Percentiles rank a stretch among this genome's conserved stretches.
Evolutionary conservation across 768 basidiomycete species (phyloP).

Genomic region (Pleurotus giganteus): DNA sequence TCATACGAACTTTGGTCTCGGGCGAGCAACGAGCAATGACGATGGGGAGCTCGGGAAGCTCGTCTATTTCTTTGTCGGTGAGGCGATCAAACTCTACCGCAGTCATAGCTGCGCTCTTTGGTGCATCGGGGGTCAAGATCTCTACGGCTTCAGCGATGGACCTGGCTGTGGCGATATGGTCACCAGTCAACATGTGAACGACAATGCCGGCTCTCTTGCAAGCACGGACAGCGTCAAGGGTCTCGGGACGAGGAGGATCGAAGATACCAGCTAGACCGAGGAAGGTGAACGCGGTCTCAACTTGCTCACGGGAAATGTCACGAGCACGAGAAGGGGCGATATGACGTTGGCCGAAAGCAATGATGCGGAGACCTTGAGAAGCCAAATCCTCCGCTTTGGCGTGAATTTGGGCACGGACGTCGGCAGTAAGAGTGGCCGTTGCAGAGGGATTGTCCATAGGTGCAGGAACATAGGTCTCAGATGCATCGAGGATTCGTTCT

Average conservation of each 20-base stretch:
- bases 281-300: slow-evolving; percentile 48
- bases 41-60: slow-evolving; percentile 48
- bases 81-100: slow-evolving; percentile 52
- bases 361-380: slow-evolving; percentile 37
- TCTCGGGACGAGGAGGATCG: slow-evolving; percentile 56
- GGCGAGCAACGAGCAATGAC: slow-evolving; percentile 61
- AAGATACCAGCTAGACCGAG: slow-evolving; percentile 53
- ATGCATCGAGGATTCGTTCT: slow-evolving; percentile 49
- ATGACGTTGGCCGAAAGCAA: slow-evolving; percentile 31
- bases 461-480: slow-evolving; percentile 28
- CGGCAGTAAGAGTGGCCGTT: slow-evolving; percentile 26
- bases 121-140: slow-evolving; percentile 39
- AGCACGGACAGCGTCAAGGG: slow-evolving; percentile 46
- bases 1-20: slow-evolving; percentile 53
- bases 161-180: slow-evolving; percentile 49
- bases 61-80: slow-evolving; percentile 48
- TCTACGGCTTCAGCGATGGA: slow-evolving; percentile 51
- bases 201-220: slow-evolving; percentile 52
- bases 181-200: slow-evolving; percentile 51
- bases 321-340: slow-evolving; percentile 20
- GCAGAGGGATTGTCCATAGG: slow-evolving; percentile 19
- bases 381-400: slow-evolving; percentile 32
- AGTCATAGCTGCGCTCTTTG: slow-evolving; percentile 36
- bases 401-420: slow-evolving; percentile 17
- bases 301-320: slow-evolving; percentile 35